These are phyloP conservation scores for Eimeria praecox DNA, from an alignment of 169 alveolate genomes.

Conservation along the genomic window DNA sequence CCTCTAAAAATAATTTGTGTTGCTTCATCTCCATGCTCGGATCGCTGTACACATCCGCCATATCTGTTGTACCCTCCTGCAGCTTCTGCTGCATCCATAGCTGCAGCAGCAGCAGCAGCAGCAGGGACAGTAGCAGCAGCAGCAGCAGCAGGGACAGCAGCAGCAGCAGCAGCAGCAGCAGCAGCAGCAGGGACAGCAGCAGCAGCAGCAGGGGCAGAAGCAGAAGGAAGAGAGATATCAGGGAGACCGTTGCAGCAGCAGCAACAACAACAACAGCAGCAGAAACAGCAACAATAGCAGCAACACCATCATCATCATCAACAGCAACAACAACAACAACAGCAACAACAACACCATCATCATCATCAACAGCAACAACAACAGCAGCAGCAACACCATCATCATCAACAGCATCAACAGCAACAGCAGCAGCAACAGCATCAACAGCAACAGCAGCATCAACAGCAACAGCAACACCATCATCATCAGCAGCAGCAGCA, in stretches of 20 bases:
- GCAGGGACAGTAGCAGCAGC: background rate
- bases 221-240: conserved; percentile 1
- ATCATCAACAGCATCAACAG: background rate
- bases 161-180: background rate
- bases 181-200: background rate
- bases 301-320: background rate
- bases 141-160: background rate
- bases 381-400: background rate
- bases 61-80: conserved; percentile 65
- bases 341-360: background rate
- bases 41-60: conserved; percentile 54
- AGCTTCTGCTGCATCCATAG: conserved; percentile 75
- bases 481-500: background rate
- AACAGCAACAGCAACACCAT: background rate
- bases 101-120: conserved; percentile 26
- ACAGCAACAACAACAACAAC: background rate
- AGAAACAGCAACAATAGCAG: conserved; percentile 2
- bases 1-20: conserved; percentile 28
- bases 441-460: conserved; percentile 15
- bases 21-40: conserved; percentile 36
- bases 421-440: background rate
- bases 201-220: background rate
- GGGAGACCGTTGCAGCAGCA: too few species aligned
- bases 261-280: background rate
- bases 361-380: conserved; percentile 7